Conservation (phyloP, 1,139 yeast species). For the Yamadazyma jaroonii region DNA sequence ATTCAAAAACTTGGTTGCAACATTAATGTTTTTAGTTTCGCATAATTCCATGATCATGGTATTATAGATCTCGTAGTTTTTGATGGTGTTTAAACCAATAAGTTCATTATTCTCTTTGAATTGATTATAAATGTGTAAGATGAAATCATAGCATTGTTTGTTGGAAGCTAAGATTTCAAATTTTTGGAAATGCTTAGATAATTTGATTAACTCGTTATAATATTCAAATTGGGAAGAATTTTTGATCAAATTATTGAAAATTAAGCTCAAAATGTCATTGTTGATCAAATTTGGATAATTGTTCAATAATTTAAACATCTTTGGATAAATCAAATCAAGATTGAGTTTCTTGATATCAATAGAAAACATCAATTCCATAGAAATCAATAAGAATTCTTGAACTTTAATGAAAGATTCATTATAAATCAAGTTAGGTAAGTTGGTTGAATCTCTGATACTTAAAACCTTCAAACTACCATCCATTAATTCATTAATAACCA, state of each 20-base stretch:
- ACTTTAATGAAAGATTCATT: constrained; percentile 36
- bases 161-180: constrained; percentile 16
- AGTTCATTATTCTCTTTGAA: constrained; percentile 13
- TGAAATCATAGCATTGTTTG: constrained; percentile 24
- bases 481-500: constrained; percentile 50
- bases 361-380: constrained; percentile 54
- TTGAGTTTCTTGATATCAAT: constrained; percentile 34
- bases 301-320: constrained; percentile 23
- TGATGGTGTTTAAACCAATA: constrained; percentile 18
- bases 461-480: constrained; percentile 40
- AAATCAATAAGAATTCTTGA: constrained; percentile 65
- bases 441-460: constrained; percentile 9
- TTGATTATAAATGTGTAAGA: constrained; percentile 24
- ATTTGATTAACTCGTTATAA: constrained; percentile 19
- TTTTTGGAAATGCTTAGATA: constrained; percentile 22
- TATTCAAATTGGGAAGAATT: constrained; percentile 11
- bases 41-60: constrained; percentile 51
- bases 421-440: constrained; percentile 16
- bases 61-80: constrained; percentile 46
- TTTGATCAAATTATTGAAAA: constrained; percentile 15
- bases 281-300: constrained; percentile 28
- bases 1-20: constrained; percentile 59
- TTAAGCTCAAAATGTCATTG: constrained; percentile 18
- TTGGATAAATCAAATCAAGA: constrained; percentile 23
- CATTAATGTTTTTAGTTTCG: constrained; percentile 42